Evolutionary conservation across 2,329 filamentous ascomycete genomes (phyloP), one percentile per base, ranked within the genome.

Genomic region (Lasiodiplodia citricola): DNA sequence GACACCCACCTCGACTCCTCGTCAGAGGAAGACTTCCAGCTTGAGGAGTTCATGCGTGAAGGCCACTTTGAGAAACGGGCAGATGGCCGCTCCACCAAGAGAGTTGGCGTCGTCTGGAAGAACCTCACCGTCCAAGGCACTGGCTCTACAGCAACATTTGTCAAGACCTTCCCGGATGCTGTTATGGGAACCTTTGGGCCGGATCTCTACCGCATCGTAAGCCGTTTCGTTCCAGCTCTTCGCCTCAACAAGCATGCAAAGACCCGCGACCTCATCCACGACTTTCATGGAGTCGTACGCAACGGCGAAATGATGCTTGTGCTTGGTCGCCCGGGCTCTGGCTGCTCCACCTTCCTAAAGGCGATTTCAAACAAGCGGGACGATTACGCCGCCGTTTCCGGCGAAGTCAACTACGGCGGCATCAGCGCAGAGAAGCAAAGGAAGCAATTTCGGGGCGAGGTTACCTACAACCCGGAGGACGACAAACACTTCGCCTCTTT

Each of bases 141-240:
- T 8, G 88, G 89, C 52, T 88, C 87, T 14, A 89, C 88, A 0
- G 84, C 90, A 0, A 87, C 87, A 0, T 91, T 92, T 71, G 91
- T 92, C 31, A 88, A 88, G 70, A 93, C 91, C 0, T 80, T 95
- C 0, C 92, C 92, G 0, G 87, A 92, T 71, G 92, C 92, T 2
- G 84, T 95, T 47, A 71, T 93, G 4, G 91, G 91, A 25, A 94
- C 92, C 0, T 95, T 96, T 76, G 92, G 92, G 0, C 92, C 92
- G 0, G 92, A 95, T 77, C 81, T 95, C 1, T 95, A 92, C 77
- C 85, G 83, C 25, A 80, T 92, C 7, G 73, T 94, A 16, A 83
- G 82, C 38, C 75, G 81, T 7, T 88, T 87, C 68, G 74, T 88
- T 28, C 87, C 87, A 0, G 80, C 81, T 23, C 79, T 88, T 18